Evolutionary conservation across 192 early-diverging fungal species (phyloP).

Genomic region (Coemansia sp.): DNA sequence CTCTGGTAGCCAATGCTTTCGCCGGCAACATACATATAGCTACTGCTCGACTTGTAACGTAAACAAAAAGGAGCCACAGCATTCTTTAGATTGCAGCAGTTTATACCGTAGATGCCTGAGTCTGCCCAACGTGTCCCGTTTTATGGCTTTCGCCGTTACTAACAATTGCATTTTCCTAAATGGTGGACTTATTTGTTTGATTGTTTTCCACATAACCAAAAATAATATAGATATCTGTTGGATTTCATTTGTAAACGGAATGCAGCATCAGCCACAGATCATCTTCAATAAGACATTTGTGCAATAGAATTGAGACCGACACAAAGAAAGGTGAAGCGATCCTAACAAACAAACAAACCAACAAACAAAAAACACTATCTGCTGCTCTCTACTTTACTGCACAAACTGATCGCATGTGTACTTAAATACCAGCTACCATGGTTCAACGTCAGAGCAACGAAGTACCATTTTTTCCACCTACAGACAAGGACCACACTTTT

Average conservation of each 20-base stretch:
- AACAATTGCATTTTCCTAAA: background rate
- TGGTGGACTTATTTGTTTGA: slow-evolving; percentile 3
- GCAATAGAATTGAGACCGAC: background rate
- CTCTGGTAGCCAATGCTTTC: background rate
- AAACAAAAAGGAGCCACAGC: background rate
- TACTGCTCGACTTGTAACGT: background rate
- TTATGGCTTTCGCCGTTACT: background rate
- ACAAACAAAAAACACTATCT: background rate
- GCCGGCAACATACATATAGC: background rate
- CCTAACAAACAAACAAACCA: background rate
- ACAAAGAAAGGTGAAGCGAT: background rate
- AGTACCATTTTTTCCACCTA: background rate
- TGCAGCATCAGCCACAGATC: background rate
- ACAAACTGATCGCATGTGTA: background rate
- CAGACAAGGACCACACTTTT: background rate
- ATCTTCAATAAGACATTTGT: background rate
- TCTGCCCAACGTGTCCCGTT: background rate
- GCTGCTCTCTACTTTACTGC: background rate
- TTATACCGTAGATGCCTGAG: background rate
- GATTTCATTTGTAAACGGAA: background rate
- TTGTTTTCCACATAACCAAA: background rate
- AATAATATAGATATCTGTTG: slow-evolving; percentile 4
- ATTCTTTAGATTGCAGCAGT: background rate
- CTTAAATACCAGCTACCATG: background rate
- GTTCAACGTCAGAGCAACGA: background rate